These are phyloP conservation scores for Stramenopiles sp. DNA, from an alignment of 352 stramenopile species.

Conservation along the genomic window DNA sequence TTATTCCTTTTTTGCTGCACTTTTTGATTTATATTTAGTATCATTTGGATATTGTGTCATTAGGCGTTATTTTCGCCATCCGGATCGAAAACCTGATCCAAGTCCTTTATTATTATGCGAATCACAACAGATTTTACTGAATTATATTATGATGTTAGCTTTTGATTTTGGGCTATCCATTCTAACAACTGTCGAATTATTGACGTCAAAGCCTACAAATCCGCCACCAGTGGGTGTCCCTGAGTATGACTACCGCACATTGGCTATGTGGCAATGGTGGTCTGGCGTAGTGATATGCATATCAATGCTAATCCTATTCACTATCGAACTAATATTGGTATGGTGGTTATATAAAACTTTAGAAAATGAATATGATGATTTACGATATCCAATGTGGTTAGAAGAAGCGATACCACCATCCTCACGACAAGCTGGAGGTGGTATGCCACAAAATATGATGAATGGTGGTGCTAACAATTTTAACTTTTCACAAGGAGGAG, in stretches of 20 bases:
- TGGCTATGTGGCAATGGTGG: background rate
- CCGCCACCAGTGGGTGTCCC: background rate
- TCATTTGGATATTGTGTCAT: background rate
- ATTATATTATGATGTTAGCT: background rate
- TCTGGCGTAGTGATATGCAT: background rate
- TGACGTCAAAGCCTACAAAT: background rate
- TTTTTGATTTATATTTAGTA: slow-evolving; percentile 1
- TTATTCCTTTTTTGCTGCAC: background rate
- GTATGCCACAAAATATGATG: too few species aligned
- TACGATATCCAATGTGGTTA: background rate
- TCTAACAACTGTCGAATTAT: background rate
- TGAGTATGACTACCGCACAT: background rate
- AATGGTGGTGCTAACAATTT: too few species aligned
- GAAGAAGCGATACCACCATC: too few species aligned
- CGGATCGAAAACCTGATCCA: background rate
- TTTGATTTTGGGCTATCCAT: background rate
- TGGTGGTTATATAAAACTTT: background rate
- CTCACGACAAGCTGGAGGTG: too few species aligned
- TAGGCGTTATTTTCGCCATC: background rate
- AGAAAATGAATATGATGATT: background rate
- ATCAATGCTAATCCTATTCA: background rate
- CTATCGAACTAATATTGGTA: background rate
- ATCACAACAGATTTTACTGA: background rate
- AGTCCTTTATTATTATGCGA: background rate
- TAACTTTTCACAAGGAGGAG: too few species aligned